Base-by-base conservation (phyloP, 2,329 filamentous ascomycete species). In the Colletotrichum tropicicola region DNA sequence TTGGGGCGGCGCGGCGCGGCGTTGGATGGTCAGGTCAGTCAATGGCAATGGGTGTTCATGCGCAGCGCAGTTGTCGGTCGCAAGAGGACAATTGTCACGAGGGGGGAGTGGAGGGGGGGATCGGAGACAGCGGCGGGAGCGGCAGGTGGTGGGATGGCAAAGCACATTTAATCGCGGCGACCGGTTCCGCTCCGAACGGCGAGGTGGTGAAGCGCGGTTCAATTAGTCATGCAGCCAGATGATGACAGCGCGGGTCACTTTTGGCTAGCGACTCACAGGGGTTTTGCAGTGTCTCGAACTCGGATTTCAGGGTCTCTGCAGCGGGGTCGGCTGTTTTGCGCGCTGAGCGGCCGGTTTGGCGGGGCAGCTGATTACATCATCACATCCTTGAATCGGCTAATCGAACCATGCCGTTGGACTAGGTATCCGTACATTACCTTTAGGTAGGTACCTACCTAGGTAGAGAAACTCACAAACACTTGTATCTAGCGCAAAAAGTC, bases 171-270 rank as follows among this genome's bases (percentile, higher is more conserved):
- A 65, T 55, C 57, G 41, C 27, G 35, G 35, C 41, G 61, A 56
- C 43, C 61, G 57, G 43, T 61, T 61, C 61, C 57, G 57, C 61
- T 65, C 61, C 49, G 61, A 55, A 55, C 41, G 35, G 43, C 28
- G 57, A 65, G 17, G 48, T 64, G 55, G 47, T 64, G 45, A 37
- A 23, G 17, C 47, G 45, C 45, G 45, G 45, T 43, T 61, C n/a
- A 56, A 66, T 66, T 66, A 66, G 63, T 66, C 63, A 66, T 58
- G 39, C 59, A 58, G 51, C 6, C 25, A 43, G 25, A 54, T 47
- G 57, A 54, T 43, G 39, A 35, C 32, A 35, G 56, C 15, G 37
- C 37, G 25, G 49, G 13, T 0, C 30, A 54, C 19, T 23, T 54
- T 54, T 0, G 45, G 45, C 45, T 28, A 49, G n/a, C n/a, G n/a